Base-by-base conservation (phyloP, 176 grass and related monocot species). In the Oryza meyeriana region DNA sequence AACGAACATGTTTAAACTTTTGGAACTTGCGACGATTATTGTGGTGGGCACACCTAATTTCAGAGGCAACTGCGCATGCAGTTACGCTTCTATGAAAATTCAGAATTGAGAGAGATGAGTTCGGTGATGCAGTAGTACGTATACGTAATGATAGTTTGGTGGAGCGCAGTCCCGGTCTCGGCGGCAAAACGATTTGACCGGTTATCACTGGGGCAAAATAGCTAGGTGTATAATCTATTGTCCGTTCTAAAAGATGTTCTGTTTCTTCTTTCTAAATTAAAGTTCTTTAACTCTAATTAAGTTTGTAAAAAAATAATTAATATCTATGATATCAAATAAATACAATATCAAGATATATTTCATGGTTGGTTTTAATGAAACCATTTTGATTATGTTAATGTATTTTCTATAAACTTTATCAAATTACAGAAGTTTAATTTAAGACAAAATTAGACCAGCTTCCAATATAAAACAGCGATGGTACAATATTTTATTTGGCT, bases 161-260 rank as follows among this genome's bases (percentile, higher is more conserved):
- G 42, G 25, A 42, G 5, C 45, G 58, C 80, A 66, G 61, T 61
- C 47, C 81, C 2, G 47, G 81, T 80, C 76, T 80, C 50, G 79
- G 39, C 65, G 69, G 69, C 62, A 50, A 40, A 80, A 70, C 14
- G 20, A 81, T 85, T 71, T 81, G 82, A 76, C 62, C 29, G 12
- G 45, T 67, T 41, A 16, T 38, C 38, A 35, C 12, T 17, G 40
- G 11, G 3, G 31, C 45, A 61, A 61, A 79, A 79, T 34, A 69
- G 35, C 55, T 78, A 44, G 10, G 66, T 68, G 22, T 27, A 36
- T 69, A 44, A n/a, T n/a, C n/a, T n/a, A n/a, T n/a, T n/a, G n/a
- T n/a, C n/a, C n/a, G n/a, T n/a, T n/a, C n/a, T n/a, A n/a, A n/a
- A n/a, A n/a, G n/a, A n/a, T n/a, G n/a, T n/a, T n/a, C n/a, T n/a